Conservation (phyloP, 1,284 basidiomycete genomes). For the Phlebopus sp. region DNA sequence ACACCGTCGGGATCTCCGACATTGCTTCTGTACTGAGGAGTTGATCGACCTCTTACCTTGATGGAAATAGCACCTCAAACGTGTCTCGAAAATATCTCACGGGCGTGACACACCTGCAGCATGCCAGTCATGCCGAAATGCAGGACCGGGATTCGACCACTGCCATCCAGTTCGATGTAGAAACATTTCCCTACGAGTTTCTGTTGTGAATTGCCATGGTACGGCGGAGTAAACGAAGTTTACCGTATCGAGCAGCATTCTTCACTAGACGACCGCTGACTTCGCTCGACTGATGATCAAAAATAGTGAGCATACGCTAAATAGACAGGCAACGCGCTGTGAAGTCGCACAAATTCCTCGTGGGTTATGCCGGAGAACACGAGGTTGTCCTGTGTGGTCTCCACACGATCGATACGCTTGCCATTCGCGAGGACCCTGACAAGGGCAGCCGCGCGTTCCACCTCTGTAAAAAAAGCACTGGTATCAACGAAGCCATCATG, state of each 20-base stretch:
- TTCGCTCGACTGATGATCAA: conserved; percentile 49
- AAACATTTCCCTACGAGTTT: conserved; percentile 65
- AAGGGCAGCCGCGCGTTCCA: conserved; percentile 66
- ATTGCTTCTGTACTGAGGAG: conserved; percentile 62
- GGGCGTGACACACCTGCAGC: conserved; percentile 53
- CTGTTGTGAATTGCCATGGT: neutral
- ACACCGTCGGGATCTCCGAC: conserved; percentile 46
- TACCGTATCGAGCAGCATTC: conserved; percentile 64
- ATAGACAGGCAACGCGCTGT: neutral
- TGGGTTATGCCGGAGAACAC: conserved; percentile 65
- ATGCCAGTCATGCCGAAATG: conserved; percentile 87
- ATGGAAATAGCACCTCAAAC: neutral
- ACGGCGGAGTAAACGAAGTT: conserved; percentile 2
- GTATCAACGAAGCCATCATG: neutral
- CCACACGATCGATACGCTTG: conserved; percentile 56
- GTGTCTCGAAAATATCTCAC: neutral
- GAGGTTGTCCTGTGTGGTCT: conserved; percentile 64
- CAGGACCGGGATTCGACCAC: conserved; percentile 64
- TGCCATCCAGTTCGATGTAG: conserved; percentile 66
- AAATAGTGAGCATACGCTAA: conserved; percentile 3
- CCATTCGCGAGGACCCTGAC: conserved; percentile 55
- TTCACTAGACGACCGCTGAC: conserved; percentile 58
- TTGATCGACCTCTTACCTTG: conserved; percentile 62
- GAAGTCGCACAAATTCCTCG: conserved; percentile 59
- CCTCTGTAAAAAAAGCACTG: conserved; percentile 45